Conservation (phyloP, 768 basidiomycete species). For the Rhizopogon vinicolor region DNA sequence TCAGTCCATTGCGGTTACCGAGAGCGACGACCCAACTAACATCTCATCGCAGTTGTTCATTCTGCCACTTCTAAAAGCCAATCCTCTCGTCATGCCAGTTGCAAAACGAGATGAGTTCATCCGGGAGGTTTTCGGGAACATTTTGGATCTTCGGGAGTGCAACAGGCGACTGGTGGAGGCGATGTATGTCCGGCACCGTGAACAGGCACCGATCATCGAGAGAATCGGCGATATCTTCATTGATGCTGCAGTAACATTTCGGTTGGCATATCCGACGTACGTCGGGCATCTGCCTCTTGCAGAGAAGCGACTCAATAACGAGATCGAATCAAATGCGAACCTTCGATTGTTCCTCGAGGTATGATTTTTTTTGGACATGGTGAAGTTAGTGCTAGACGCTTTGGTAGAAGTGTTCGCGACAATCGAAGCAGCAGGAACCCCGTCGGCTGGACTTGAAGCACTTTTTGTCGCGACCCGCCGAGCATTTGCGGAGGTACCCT, state of each 20-base stretch:
- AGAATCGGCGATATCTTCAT: slow-evolving; percentile 88
- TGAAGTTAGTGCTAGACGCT: background rate
- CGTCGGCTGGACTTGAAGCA: slow-evolving; percentile 60
- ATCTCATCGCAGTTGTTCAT: slow-evolving; percentile 43
- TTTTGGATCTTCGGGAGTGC: slow-evolving; percentile 81
- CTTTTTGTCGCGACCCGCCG: slow-evolving; percentile 56
- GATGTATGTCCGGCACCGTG: slow-evolving; percentile 78
- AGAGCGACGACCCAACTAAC: slow-evolving; percentile 21
- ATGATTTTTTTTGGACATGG: slow-evolving; percentile 1
- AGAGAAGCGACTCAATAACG: slow-evolving; percentile 84
- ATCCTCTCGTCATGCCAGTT: slow-evolving; percentile 50
- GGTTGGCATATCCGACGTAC: slow-evolving; percentile 81
- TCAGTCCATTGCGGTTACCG: slow-evolving; percentile 30
- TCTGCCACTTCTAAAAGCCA: slow-evolving; percentile 45
- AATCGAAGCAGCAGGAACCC: slow-evolving; percentile 50
- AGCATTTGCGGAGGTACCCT: slow-evolving; percentile 67
- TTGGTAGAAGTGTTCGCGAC: slow-evolving; percentile 28
- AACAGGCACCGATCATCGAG: slow-evolving; percentile 78
- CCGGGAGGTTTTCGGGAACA: slow-evolving; percentile 86
- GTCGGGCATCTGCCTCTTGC: slow-evolving; percentile 81
- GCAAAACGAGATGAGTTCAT: slow-evolving; percentile 75
- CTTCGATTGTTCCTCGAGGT: slow-evolving; percentile 88
- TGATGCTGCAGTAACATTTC: slow-evolving; percentile 82
- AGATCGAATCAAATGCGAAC: slow-evolving; percentile 73
- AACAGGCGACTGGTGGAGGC: slow-evolving; percentile 81